Base-by-base conservation (phyloP, 2,329 filamentous ascomycete genomes). In the Scedosporium apiospermum region DNA sequence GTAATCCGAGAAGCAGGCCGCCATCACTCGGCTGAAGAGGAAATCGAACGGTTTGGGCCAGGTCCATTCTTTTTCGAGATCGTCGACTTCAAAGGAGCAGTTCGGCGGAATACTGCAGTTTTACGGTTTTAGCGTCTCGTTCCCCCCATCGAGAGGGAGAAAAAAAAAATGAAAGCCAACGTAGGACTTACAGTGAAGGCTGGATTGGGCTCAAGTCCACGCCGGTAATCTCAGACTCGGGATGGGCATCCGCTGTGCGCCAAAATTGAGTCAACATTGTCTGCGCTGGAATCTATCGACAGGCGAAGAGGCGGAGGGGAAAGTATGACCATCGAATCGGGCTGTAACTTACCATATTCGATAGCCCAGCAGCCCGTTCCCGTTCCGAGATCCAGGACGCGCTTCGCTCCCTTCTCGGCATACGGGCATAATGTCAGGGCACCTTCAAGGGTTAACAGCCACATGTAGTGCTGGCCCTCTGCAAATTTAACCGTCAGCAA, bases 71-170 rank as follows among this genome's bases (percentile, higher is more conserved):
- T 74, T 70, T 49, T 77, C 75, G 6, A 75, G 65, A 62, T 79
- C 75, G 62, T 79, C 77, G 49, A 80, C 69, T 41, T 78, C 75
- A 65, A 83, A 83, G 10, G 71, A 69, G 4, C 81, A 74, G 60
- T 84, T 83, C 0, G 77, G 73, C 2, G 80, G 79, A 3, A 80
- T 76, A 67, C 75, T 76, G 30, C 59, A 4, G 10, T 9, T 38
- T 38, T 38, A 38, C 34, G 10, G 34, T 38, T 9, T 38, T 38
- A 38, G 10, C 10, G 34, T 38, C 34, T 38, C 34, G 23, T 23
- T 23, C 23, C 23, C 23, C 23, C 23, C 23, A 23, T 23, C 23
- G 23, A 23, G 23, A 23, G 2, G 23, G 3, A 23, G 3, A 23
- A 23, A 3, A 23, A 23, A 23, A 23, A 23, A 23, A 23, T 34